Base-by-base conservation (phyloP, 2,329 filamentous ascomycete genomes). In the Aspergillus brasiliensis region DNA sequence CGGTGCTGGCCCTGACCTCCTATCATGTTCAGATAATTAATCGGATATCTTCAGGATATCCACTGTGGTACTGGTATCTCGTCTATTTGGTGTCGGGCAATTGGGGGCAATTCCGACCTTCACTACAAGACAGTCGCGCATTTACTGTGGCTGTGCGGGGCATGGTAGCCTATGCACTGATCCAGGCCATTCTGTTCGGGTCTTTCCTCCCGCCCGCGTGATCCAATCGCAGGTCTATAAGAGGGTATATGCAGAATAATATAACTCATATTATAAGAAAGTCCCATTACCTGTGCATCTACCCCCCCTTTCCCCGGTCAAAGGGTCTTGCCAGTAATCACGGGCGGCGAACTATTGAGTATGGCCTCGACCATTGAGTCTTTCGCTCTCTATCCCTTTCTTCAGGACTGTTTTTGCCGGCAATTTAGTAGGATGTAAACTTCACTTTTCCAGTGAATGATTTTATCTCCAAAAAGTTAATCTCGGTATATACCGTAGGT, bases 1-100 rank as follows among this genome's bases (percentile, higher is more conserved):
- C 89, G 1, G 62, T 85, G 2, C 75, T 94, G 60, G 91, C 92
- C 19, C 76, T 93, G 19, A 91, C 88, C 11, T 91, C 81, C 63
- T 96, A 96, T 71, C 95, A 99, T 72, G 90, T 97, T 25, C 95
- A 99, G 76, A 96, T 99, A 67, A 89, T 98, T 69, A 96, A 90
- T 47, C 86, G 95, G 23, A 83, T 99, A 15, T 89, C 91, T 1
- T 97, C 93, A 0, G 94, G 88, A 0, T 97, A 94, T 75, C 91
- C 92, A 1, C 77, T 95, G 17, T 97, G 92, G 92, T 95, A 97
- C 73, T 88, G 90, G 82, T 91, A 89, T 82, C 73, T 96, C 40
- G 91, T 90, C 0, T 78, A 77, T 17, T 62, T 62, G 37, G 65
- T 70, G 15, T 60, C 76, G 47, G 62, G 65, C 31, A 59, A 65